phyloP scores from a whole-genome alignment of 2,329 filamentous ascomycete genomes.

The Penicillium sp. region DNA sequence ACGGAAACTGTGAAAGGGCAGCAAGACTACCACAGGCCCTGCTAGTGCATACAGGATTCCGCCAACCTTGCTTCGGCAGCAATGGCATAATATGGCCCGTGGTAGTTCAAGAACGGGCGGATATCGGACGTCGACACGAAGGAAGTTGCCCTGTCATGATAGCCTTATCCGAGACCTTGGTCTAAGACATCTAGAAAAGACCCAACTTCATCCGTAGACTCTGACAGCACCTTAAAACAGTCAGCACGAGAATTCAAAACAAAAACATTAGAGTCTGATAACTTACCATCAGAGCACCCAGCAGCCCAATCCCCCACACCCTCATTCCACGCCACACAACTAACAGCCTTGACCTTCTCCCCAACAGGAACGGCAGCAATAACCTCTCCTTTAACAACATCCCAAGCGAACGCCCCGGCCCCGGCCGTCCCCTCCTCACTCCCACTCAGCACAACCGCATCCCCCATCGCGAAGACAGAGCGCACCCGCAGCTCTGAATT shows the following conservation, averaged over 20 bases:
- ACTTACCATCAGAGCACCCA: conserved; percentile 42
- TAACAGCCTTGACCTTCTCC: conserved; percentile 42
- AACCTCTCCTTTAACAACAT: conserved; percentile 70
- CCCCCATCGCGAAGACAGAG: conserved; percentile 69
- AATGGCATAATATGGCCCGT: not conserved
- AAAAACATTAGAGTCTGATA: not conserved
- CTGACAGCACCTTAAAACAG: conserved; percentile 2
- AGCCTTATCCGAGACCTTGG: not conserved
- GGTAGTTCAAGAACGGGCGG: not conserved
- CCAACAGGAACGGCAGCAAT: conserved; percentile 56
- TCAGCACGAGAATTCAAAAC: not conserved
- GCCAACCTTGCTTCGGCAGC: not conserved
- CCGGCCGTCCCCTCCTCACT: conserved; percentile 58
- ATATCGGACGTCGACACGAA: not conserved
- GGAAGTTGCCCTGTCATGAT: not conserved
- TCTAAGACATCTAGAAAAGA: not conserved
- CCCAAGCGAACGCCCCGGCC: conserved; percentile 63
- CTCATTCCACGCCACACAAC: conserved; percentile 48
- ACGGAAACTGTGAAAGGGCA: not conserved
- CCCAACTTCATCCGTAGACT: conserved; percentile 4
- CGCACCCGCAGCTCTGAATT: conserved; percentile 74
- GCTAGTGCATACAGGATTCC: not conserved
- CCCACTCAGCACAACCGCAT: conserved; percentile 75
- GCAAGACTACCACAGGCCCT: not conserved
- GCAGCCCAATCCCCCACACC: conserved; percentile 39